A percentile compares a stretch with the other conserved stretches of the same genome.
Conservation (phyloP, 257 asterid genomes). For the Penstemon barbatus region DNA sequence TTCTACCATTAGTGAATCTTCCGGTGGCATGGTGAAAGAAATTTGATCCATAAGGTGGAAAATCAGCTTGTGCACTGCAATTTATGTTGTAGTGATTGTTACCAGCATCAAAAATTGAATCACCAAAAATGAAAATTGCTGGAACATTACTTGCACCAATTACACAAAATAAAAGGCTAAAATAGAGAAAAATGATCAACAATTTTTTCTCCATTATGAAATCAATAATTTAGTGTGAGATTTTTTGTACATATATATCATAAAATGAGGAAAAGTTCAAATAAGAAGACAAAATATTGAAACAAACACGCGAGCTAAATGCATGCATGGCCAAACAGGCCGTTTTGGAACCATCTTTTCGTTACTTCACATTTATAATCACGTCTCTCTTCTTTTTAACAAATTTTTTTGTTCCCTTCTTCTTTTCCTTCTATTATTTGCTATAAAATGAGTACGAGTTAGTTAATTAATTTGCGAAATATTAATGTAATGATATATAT, state of each 20-base stretch:
- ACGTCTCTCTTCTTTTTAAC: conserved; percentile 28
- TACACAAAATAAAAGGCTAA: conserved; percentile 13
- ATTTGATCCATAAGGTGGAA: conserved; percentile 72
- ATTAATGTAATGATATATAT: too few relatives aligned
- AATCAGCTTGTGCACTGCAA: conserved; percentile 74
- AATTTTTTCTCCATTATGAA: conserved; percentile 35
- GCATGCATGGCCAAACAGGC: conserved; percentile 42
- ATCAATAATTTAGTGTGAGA: conserved; percentile 15
- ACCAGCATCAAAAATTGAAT: conserved; percentile 77
- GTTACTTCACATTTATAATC: conserved; percentile 14
- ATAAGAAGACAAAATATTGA: conserved; percentile 32
- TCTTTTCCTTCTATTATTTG: not conserved
- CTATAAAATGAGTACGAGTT: too few relatives aligned
- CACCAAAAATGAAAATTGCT: conserved; percentile 67
- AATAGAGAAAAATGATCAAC: conserved; percentile 12
- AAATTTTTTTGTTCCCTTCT: conserved; percentile 33
- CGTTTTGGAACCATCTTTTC: not conserved
- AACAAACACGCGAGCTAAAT: conserved; percentile 48
- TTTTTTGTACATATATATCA: not conserved
- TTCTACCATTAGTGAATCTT: conserved; percentile 79
- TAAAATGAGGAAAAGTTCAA: conserved; percentile 28
- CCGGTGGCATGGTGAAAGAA: conserved; percentile 81
- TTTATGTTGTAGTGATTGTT: conserved; percentile 60
- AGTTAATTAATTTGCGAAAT: too few relatives aligned
- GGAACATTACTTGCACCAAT: conserved; percentile 40